Evolutionary conservation across 2,329 filamentous ascomycete species (phyloP).

Genomic region (Leptodontidium sp.): DNA sequence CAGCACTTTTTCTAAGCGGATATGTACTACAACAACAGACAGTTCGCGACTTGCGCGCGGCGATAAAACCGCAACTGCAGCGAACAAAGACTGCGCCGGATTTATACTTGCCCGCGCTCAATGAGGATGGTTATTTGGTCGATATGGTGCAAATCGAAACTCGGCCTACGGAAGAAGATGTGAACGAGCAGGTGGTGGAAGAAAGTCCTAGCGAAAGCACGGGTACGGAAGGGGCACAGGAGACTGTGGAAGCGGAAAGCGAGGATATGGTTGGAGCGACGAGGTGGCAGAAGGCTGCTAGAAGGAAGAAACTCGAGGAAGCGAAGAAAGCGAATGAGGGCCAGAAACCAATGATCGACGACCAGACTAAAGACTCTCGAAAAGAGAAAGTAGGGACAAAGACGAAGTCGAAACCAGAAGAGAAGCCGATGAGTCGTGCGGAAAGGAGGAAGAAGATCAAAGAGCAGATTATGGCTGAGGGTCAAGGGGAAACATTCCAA

Average conservation of each 20-base stretch:
- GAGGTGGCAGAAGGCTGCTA: conserved; percentile 38
- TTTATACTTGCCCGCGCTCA: conserved; percentile 37
- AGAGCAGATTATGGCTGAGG: conserved; percentile 56
- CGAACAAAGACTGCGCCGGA: conserved; percentile 29
- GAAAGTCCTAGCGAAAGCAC: neutral
- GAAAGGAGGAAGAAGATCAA: conserved; percentile 64
- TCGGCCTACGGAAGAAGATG: conserved; percentile 3
- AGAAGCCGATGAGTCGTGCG: conserved; percentile 40
- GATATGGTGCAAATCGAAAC: conserved; percentile 31
- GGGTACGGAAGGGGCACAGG: conserved; percentile 5
- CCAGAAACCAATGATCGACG: conserved; percentile 18
- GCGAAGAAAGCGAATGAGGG: neutral
- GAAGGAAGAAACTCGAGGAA: conserved; percentile 33
- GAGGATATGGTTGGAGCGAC: conserved; percentile 38
- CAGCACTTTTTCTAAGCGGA: conserved; percentile 85
- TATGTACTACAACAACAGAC: conserved; percentile 90
- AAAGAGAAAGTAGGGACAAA: conserved; percentile 52
- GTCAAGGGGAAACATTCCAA: conserved; percentile 52
- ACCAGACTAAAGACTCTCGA: conserved; percentile 57
- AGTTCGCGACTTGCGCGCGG: conserved; percentile 76
- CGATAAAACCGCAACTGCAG: conserved; percentile 58
- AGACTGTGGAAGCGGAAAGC: conserved; percentile 13
- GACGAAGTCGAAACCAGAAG: conserved; percentile 13
- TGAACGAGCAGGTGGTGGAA: neutral
- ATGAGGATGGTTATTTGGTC: conserved; percentile 35